These are phyloP conservation scores for Suillus sp. DNA, from an alignment of 768 basidiomycete species.

Conservation along the genomic window DNA sequence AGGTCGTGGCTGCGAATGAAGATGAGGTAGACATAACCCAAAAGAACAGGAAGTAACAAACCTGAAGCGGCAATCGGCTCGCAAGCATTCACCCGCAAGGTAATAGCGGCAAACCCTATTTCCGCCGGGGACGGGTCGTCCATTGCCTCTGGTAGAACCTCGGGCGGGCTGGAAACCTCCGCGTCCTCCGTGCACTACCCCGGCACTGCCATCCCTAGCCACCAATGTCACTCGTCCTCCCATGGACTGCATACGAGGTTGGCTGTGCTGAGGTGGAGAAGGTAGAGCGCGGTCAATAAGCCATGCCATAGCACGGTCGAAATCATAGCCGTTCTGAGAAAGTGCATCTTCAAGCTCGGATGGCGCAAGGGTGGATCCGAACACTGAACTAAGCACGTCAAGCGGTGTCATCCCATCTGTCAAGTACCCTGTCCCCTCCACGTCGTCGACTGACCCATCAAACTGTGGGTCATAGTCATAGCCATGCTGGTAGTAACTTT, in stretches of 20 bases:
- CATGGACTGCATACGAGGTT: conserved; percentile 56
- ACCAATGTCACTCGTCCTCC: conserved; percentile 71
- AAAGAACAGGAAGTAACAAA: conserved; percentile 37
- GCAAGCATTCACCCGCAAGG: conserved; percentile 91
- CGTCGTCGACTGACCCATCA: conserved; percentile 41
- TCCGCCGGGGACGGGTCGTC: conserved; percentile 48
- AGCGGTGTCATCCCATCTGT: conserved; percentile 97
- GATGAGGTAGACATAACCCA: conserved; percentile 13
- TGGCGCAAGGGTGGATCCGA: conserved; percentile 86
- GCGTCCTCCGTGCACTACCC: conserved; percentile 44
- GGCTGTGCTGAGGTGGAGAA: conserved; percentile 39
- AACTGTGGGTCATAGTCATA: conserved; percentile 37
- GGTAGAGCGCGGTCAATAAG: conserved; percentile 76
- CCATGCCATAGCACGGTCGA: conserved; percentile 95
- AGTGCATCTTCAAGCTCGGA: conserved; percentile 94
- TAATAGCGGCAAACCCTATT: conserved; percentile 95
- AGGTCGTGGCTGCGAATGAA: conserved; percentile 75
- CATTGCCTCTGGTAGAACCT: conserved; percentile 24
- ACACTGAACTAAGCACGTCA: conserved; percentile 93
- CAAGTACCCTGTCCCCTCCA: conserved; percentile 59
- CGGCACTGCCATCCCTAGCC: conserved; percentile 50
- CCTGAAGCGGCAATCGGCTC: conserved; percentile 99
- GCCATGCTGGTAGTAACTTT: conserved; percentile 32
- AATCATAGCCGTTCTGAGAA: conserved; percentile 85
- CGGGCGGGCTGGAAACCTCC: conserved; percentile 35